Evolutionary conservation across 257 asterid species (phyloP).

Genomic region (Oldenlandia corymbosa): DNA sequence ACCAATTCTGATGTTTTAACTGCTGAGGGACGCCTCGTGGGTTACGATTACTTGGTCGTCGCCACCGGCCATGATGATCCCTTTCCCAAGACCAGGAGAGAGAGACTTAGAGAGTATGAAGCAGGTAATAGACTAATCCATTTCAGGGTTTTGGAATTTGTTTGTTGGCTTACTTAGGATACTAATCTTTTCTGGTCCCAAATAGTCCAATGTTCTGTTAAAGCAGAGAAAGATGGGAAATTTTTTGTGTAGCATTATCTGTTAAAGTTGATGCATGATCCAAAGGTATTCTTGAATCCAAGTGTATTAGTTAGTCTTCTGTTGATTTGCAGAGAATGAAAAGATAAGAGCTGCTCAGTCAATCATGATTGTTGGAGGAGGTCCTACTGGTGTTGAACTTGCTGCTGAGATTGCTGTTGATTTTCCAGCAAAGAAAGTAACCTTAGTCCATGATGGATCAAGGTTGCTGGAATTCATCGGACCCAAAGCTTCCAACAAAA

Average conservation of each 20-base stretch:
- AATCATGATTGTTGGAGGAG: constrained; percentile 69
- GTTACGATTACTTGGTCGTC: constrained; percentile 71
- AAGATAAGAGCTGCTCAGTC: constrained; percentile 52
- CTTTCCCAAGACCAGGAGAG: constrained; percentile 40
- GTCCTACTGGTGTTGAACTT: constrained; percentile 81
- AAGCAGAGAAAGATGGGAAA: neutral
- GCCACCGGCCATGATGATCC: constrained; percentile 75
- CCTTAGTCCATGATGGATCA: constrained; percentile 60
- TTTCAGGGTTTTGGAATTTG: no score
- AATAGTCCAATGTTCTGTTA: neutral
- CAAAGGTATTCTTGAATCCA: no score
- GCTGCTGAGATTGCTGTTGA: constrained; percentile 82
- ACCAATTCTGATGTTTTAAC: constrained; percentile 57
- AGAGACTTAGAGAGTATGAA: constrained; percentile 45
- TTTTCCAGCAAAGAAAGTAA: constrained; percentile 53
- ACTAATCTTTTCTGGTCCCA: neutral
- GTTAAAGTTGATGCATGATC: no score
- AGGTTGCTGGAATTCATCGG: constrained; percentile 81
- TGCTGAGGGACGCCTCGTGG: constrained; percentile 46
- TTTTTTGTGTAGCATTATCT: no score
- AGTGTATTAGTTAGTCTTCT: no score
- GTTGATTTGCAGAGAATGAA: constrained; percentile 45
- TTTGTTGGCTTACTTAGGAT: no score
- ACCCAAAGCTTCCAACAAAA: constrained; percentile 58
- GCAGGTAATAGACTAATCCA: constrained; percentile 30